These are phyloP conservation scores for Plasmodiophora brassicae DNA, from an alignment of 208 protist species.

Conservation along the genomic window DNA sequence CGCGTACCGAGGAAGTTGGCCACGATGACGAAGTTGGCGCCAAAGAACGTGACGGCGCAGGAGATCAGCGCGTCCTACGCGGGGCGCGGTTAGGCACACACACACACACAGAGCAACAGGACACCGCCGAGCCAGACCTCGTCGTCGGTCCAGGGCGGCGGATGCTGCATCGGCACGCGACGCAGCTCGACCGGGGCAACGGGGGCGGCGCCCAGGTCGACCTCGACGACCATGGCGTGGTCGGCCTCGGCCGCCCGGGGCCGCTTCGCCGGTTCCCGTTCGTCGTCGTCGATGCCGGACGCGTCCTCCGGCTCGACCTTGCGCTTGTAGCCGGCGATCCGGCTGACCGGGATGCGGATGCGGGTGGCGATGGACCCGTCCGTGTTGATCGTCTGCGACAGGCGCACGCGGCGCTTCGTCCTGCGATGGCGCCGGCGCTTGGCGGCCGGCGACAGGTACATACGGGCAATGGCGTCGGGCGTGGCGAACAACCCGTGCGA, in stretches of 20 bases:
- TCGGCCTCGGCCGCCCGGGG: background rate
- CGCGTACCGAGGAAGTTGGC: conserved; percentile 9
- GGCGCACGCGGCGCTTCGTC: too few species aligned
- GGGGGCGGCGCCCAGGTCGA: background rate
- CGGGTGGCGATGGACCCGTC: too few species aligned
- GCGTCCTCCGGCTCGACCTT: background rate
- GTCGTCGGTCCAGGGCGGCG: background rate
- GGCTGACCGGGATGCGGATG: too few species aligned
- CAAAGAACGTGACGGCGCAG: background rate
- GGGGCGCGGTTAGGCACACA: background rate
- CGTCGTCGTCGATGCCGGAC: background rate
- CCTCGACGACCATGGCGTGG: background rate
- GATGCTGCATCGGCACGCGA: background rate
- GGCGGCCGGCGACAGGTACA: too few species aligned
- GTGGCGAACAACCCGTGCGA: too few species aligned
- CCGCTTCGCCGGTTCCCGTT: too few species aligned
- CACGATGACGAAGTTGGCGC: background rate
- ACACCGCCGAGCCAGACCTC: background rate
- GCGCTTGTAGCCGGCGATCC: background rate
- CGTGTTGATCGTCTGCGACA: too few species aligned
- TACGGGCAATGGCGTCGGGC: too few species aligned
- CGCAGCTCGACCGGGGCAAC: background rate
- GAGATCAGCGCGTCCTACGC: background rate
- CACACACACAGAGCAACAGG: too few species aligned
- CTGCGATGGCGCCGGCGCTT: too few species aligned